Conservation (phyloP, 148 eudicot species). For the Rhododendron vialii region DNA sequence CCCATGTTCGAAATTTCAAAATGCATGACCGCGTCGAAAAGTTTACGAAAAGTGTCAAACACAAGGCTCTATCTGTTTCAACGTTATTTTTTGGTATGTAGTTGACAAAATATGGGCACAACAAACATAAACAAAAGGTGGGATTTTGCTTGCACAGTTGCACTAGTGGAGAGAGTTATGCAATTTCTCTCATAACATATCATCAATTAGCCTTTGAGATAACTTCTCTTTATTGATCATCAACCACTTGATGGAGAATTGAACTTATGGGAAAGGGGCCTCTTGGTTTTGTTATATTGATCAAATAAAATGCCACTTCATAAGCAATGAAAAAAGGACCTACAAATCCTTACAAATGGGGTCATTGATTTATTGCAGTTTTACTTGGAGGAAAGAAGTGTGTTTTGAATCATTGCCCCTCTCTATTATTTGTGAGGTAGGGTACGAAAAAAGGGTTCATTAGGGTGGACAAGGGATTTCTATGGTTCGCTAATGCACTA, state of each 20-base stretch:
- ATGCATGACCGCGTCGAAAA: too few relatives aligned
- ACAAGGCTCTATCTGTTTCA: too few relatives aligned
- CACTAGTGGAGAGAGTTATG: conserved; percentile 19
- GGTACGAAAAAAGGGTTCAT: not conserved
- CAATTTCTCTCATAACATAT: conserved; percentile 12
- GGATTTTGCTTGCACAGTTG: conserved; percentile 21
- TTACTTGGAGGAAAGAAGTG: conserved; percentile 7
- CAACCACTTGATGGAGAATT: conserved; percentile 13
- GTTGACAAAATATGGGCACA: not conserved
- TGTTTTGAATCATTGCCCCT: conserved; percentile 11
- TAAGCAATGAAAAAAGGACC: not conserved
- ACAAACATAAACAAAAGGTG: not conserved
- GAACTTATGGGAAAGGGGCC: conserved; percentile 12
- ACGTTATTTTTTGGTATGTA: too few relatives aligned
- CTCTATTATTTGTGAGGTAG: conserved; percentile 5
- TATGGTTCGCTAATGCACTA: too few relatives aligned
- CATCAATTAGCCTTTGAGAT: conserved; percentile 18
- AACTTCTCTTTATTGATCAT: conserved; percentile 2
- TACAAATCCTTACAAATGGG: conserved; percentile 9
- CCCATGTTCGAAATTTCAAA: not conserved
- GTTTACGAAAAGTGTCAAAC: too few relatives aligned
- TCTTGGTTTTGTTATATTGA: not conserved
- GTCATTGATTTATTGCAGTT: conserved; percentile 8
- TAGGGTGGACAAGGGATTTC: not conserved
- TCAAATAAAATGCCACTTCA: conserved; percentile 5